Evolutionary conservation across 2,329 filamentous ascomycete genomes (phyloP).

Genomic region (Aspergillus alliaceus): DNA sequence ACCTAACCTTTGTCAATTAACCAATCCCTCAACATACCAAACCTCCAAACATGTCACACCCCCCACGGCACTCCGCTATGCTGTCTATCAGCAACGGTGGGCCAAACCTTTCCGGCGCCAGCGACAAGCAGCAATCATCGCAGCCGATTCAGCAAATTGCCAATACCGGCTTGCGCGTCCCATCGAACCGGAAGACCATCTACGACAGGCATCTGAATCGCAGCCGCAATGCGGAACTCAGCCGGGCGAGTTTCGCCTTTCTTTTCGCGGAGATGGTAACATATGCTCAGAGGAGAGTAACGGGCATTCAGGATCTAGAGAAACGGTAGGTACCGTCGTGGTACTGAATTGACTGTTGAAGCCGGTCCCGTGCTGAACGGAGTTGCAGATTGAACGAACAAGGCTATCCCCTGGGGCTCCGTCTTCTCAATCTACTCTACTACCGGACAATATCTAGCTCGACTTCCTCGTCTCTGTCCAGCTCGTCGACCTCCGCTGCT

Average conservation of each 20-base stretch:
- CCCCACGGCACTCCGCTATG: slow-evolving; percentile 32
- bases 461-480: slow-evolving; percentile 83
- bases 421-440: slow-evolving; percentile 91
- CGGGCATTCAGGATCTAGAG: slow-evolving; percentile 90
- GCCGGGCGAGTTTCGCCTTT: slow-evolving; percentile 91
- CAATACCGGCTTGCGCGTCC: slow-evolving; percentile 70
- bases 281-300: slow-evolving; percentile 88
- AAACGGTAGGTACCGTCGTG: slow-evolving; percentile 63
- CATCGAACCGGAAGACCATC: slow-evolving; percentile 93
- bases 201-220: slow-evolving; percentile 95
- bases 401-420: slow-evolving; percentile 90
- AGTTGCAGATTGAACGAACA: slow-evolving; percentile 73
- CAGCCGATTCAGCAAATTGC: slow-evolving; percentile 50
- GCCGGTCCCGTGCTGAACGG: not conserved
- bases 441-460: slow-evolving; percentile 77
- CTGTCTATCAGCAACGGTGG: slow-evolving; percentile 31
- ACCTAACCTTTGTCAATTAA: not conserved
- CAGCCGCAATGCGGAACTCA: slow-evolving; percentile 82
- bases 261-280: slow-evolving; percentile 95
- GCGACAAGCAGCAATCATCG: slow-evolving; percentile 26
- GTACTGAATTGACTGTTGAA: too few relatives aligned
- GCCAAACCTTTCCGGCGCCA: slow-evolving; percentile 18
- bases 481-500: slow-evolving; percentile 68
- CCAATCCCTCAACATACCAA: not conserved
- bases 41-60: slow-evolving; percentile 27